A percentile compares a stretch with the other conserved stretches of the same genome.
These are phyloP conservation scores for Seminavis robusta DNA, from an alignment of 108 stramenopile genomes.

Conservation along the genomic window DNA sequence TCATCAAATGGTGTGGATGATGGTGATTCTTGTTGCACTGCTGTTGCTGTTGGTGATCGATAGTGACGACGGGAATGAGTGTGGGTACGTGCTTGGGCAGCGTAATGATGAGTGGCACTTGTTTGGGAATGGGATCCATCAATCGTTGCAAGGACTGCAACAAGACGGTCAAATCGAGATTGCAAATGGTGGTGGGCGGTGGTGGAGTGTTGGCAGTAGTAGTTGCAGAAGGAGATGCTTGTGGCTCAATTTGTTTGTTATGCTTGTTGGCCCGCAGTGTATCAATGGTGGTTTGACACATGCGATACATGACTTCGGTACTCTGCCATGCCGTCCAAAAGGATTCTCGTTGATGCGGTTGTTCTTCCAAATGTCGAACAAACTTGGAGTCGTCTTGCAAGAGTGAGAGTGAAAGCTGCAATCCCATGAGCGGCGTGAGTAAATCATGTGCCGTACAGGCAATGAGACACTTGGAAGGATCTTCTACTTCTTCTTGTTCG, in stretches of 20 bases:
- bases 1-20: too few species aligned
- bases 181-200: too few species aligned
- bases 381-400: slow-evolving; percentile 32
- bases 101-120: slow-evolving; percentile 48
- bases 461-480: too few species aligned
- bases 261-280: slow-evolving; percentile 38
- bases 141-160: slow-evolving; percentile 50
- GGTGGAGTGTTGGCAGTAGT: too few species aligned
- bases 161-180: too few species aligned
- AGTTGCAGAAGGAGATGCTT: too few species aligned
- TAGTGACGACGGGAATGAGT: too few species aligned
- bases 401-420: slow-evolving; percentile 40
- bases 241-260: too few species aligned
- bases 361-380: slow-evolving; percentile 2
- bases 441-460: slow-evolving; percentile 67
- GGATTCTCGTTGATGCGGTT: slow-evolving; percentile 33
- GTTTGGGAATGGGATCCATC: slow-evolving; percentile 59
- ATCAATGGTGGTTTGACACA: slow-evolving; percentile 38
- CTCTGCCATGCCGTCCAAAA: slow-evolving; percentile 25
- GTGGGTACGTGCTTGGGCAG: neutral
- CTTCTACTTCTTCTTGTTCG: too few species aligned
- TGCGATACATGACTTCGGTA: slow-evolving; percentile 39
- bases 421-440: slow-evolving; percentile 46
- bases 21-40: too few species aligned
- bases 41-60: too few species aligned